These are phyloP conservation scores for Sequoiadendron giganteum DNA, from an alignment of 75 land plant species.

Conservation along the genomic window DNA sequence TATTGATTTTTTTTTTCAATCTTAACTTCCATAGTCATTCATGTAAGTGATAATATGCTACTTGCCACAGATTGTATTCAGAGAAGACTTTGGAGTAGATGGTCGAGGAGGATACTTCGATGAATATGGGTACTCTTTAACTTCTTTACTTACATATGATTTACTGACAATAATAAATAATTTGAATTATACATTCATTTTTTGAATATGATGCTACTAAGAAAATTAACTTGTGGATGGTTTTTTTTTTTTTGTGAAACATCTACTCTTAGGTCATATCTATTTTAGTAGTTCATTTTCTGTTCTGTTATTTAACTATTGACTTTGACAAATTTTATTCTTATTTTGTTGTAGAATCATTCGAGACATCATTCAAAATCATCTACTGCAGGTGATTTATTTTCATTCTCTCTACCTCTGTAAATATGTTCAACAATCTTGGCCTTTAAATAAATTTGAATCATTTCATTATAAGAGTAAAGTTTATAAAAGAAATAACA, in stretches of 20 bases:
- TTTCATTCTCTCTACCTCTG: background rate
- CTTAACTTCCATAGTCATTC: background rate
- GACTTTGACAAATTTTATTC: background rate
- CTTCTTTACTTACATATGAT: background rate
- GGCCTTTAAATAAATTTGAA: background rate
- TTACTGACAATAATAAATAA: background rate
- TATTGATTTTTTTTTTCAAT: background rate
- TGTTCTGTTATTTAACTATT: conserved; percentile 3
- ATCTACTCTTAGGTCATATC: background rate
- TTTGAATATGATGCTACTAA: background rate
- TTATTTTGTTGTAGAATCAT: conserved; percentile 66
- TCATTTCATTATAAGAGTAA: background rate
- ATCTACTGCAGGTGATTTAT: conserved; percentile 74
- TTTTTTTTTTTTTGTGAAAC: background rate
- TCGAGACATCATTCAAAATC: conserved; percentile 97
- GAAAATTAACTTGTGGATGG: background rate
- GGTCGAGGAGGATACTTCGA: conserved; percentile 99
- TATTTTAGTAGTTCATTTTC: conserved; percentile 2
- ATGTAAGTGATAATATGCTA: background rate
- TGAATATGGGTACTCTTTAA: conserved; percentile 79
- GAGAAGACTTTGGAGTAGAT: conserved; percentile 98
- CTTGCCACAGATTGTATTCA: conserved; percentile 86
- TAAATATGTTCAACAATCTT: background rate
- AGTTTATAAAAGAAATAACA: background rate
- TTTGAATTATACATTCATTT: background rate